Evolutionary conservation across 2,329 filamentous ascomycete species (phyloP).

Genomic region (Zalaria obscura): DNA sequence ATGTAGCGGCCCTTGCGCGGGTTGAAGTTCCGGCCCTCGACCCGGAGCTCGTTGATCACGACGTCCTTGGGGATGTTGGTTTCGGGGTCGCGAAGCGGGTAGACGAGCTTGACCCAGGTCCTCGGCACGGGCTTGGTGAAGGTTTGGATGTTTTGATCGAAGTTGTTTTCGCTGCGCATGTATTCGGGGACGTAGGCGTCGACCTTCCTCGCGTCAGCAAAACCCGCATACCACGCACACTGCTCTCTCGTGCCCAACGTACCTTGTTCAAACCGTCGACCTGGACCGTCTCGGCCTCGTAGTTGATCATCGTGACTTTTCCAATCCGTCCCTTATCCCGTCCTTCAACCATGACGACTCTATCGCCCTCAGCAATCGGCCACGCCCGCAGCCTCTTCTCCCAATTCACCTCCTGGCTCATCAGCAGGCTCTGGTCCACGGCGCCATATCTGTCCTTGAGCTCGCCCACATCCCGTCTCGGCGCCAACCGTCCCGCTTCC

Average conservation of each 20-base stretch:
- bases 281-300: slow-evolving; percentile 17
- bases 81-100: slow-evolving; percentile 52
- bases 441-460: slow-evolving; percentile 45
- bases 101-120: slow-evolving; percentile 65
- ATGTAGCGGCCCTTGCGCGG: slow-evolving; percentile 37
- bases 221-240: no score
- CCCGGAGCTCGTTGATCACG: slow-evolving; percentile 57
- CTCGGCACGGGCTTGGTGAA: slow-evolving; percentile 46
- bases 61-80: slow-evolving; percentile 57
- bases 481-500: slow-evolving; percentile 62
- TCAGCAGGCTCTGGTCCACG: slow-evolving; percentile 18
- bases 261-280: slow-evolving; percentile 28
- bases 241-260: slow-evolving; percentile 1
- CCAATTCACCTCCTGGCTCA: slow-evolving; percentile 22
- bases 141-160: slow-evolving; percentile 23
- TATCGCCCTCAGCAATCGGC: slow-evolving; percentile 44
- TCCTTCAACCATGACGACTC: slow-evolving; percentile 69
- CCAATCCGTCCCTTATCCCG: slow-evolving; percentile 75
- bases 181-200: slow-evolving; percentile 28
- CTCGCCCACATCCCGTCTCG: slow-evolving; percentile 56
- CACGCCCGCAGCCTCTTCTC: slow-evolving; percentile 17
- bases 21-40: slow-evolving; percentile 9
- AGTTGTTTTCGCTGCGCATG: slow-evolving; percentile 23
- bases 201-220: no score
- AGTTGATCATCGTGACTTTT: slow-evolving; percentile 42